Base-by-base conservation (phyloP, 2,329 filamentous ascomycete genomes). In the Cordyceps fumosorosea region DNA sequence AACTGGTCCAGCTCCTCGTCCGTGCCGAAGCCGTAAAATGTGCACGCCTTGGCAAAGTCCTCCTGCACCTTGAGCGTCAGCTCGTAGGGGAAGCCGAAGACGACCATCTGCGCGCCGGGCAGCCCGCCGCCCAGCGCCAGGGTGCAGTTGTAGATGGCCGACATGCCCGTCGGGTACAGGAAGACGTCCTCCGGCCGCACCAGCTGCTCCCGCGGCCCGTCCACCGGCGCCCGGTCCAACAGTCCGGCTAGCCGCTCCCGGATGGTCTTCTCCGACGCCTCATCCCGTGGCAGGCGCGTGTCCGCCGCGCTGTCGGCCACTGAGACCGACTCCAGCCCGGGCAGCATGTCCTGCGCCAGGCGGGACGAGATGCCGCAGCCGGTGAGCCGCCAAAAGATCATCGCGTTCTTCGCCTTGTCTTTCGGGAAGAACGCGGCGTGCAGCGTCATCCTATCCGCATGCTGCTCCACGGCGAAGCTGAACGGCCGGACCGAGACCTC, bases 161-260 rank as follows among this genome's bases (percentile, higher is more conserved):
- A 77, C 82, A 85, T 85, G 29, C 83, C 83, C 0, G 80, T 80
- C 5, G 78, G 76, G 66, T 80, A 84, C 22, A 86, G 71, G 56
- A 76, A 83, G 1, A 86, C 76, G 64, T 85, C 81, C 3, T 52
- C 54, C 1, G 69, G 42, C 3, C 62, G 59, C 55, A 53, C 70
- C 66, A 32, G 64, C 67, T n/a, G 70, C 66, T 14, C 69, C 66
- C 12, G 65, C 52, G n/a, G 67, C 62, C 52, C 52, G 2, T 34
- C 52, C 1, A 44, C 37, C 4, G 52, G 52, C 2, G 37, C 52
- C 7, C 52, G 52, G 22, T 55, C 52, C 0, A 55, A 20, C 3
- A 55, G 37, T 12, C 34, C 18, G 22, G 52, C 52, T 7, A 55
- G 40, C 14, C 52, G 52, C 34, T 55, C 34, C 16, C 42, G 52